These are phyloP conservation scores for Crotalaria pallida DNA, from an alignment of 306 rosid genomes.

Conservation along the genomic window DNA sequence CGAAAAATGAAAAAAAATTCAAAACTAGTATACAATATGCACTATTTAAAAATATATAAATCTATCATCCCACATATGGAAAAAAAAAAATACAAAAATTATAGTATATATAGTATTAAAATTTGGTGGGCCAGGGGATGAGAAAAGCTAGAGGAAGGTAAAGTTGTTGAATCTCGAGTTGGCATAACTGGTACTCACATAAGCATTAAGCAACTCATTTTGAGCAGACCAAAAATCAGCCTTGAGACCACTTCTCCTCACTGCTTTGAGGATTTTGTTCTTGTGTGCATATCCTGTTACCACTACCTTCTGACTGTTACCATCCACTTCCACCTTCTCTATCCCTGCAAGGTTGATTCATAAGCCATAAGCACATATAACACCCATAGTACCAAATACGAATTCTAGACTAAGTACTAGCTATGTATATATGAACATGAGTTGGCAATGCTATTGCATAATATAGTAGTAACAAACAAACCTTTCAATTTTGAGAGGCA, in stretches of 20 bases:
- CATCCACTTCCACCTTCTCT: slow-evolving; percentile 69
- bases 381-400: not conserved
- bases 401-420: not conserved
- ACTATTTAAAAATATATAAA: too few species aligned
- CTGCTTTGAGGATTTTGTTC: slow-evolving; percentile 60
- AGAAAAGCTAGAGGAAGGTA: slow-evolving; percentile 36
- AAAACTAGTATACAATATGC: not conserved
- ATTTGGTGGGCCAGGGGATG: not conserved
- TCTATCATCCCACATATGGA: not conserved
- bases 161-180: slow-evolving; percentile 34
- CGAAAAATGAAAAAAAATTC: not conserved
- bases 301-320: slow-evolving; percentile 48
- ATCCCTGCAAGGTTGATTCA: slow-evolving; percentile 34
- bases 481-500: slow-evolving; percentile 57
- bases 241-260: slow-evolving; percentile 53
- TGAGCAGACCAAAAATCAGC: slow-evolving; percentile 68
- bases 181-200: slow-evolving; percentile 28
- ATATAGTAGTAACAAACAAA: not conserved
- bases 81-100: not conserved
- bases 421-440: not conserved
- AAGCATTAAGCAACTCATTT: slow-evolving; percentile 52
- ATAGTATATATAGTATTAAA: too few species aligned
- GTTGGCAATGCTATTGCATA: not conserved
- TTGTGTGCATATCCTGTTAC: slow-evolving; percentile 48
- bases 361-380: too few species aligned